Percentiles rank a stretch among this genome's conserved stretches.
Evolutionary conservation across 73 alveolate species (phyloP).

Genomic region (Paramecium sonneborni): DNA sequence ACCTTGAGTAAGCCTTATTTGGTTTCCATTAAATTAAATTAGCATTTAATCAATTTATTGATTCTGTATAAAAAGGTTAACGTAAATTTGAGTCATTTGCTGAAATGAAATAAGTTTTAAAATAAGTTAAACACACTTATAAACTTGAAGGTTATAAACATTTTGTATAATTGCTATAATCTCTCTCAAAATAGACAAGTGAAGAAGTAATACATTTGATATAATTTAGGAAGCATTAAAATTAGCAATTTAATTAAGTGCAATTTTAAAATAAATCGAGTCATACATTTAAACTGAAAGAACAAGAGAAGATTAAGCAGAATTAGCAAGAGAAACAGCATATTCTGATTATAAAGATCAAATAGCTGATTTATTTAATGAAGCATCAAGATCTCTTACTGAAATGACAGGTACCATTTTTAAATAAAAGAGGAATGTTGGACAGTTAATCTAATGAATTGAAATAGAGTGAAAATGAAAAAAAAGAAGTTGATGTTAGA

Average conservation of each 20-base stretch:
- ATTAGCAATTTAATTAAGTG: background rate
- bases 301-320: constrained; percentile 43
- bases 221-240: background rate
- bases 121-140: background rate
- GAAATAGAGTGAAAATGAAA: background rate
- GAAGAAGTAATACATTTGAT: background rate
- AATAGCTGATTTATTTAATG: background rate
- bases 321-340: background rate
- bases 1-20: constrained; percentile 35
- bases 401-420: background rate
- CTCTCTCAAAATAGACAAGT: background rate
- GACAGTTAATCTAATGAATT: constrained; percentile 9
- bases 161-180: background rate
- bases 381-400: background rate
- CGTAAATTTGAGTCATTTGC: constrained; percentile 30
- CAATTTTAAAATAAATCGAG: constrained; percentile 3
- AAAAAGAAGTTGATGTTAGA: constrained; percentile 22
- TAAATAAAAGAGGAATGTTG: background rate
- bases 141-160: constrained; percentile 47
- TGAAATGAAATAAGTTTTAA: background rate
- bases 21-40: constrained; percentile 1
- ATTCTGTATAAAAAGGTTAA: constrained; percentile 14
- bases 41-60: constrained; percentile 33
- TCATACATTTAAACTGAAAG: constrained; percentile 34
- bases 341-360: background rate